Percentiles rank a stretch among this genome's conserved stretches.
Evolutionary conservation across 164 flowering plant species (phyloP).

Genomic region (Brasenia schreberi): DNA sequence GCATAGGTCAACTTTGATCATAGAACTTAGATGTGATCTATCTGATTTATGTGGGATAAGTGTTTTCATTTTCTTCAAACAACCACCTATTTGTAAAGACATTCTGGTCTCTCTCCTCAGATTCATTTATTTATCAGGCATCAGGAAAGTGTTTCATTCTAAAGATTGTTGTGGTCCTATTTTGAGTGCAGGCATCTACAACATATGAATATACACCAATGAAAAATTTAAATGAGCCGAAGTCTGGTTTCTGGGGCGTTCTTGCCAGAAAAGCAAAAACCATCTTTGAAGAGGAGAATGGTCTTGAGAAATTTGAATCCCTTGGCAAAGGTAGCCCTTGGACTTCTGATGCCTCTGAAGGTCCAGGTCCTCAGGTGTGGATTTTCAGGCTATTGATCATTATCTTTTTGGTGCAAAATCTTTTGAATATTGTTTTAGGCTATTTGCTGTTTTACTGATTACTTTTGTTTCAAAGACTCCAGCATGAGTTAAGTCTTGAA

Average conservation of each 20-base stretch:
- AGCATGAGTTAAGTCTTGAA: not conserved
- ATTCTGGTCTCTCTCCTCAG: too few species aligned
- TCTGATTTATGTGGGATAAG: too few species aligned
- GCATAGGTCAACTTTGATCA: too few species aligned
- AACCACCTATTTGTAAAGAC: too few species aligned
- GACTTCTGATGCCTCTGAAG: slow-evolving; percentile 14
- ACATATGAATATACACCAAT: slow-evolving; percentile 39
- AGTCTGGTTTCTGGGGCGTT: slow-evolving; percentile 76
- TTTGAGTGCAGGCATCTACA: slow-evolving; percentile 28
- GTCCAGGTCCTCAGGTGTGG: slow-evolving; percentile 33
- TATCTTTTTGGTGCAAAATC: not conserved
- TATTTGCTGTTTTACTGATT: too few species aligned
- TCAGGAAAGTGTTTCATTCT: too few species aligned
- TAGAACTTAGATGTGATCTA: too few species aligned
- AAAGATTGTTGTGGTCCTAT: too few species aligned
- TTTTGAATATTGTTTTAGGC: too few species aligned
- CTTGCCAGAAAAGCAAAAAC: slow-evolving; percentile 84
- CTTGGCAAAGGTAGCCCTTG: slow-evolving; percentile 16
- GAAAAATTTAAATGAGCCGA: slow-evolving; percentile 34
- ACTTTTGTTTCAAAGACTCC: too few species aligned
- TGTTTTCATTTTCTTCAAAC: too few species aligned
- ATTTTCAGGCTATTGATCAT: not conserved
- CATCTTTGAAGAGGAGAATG: slow-evolving; percentile 64
- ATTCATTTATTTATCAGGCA: too few species aligned
- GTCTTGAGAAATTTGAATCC: slow-evolving; percentile 18